Evolutionary conservation across 495 filamentous ascomycete genomes (phyloP).

Genomic region (Cenococcum geophilum): DNA sequence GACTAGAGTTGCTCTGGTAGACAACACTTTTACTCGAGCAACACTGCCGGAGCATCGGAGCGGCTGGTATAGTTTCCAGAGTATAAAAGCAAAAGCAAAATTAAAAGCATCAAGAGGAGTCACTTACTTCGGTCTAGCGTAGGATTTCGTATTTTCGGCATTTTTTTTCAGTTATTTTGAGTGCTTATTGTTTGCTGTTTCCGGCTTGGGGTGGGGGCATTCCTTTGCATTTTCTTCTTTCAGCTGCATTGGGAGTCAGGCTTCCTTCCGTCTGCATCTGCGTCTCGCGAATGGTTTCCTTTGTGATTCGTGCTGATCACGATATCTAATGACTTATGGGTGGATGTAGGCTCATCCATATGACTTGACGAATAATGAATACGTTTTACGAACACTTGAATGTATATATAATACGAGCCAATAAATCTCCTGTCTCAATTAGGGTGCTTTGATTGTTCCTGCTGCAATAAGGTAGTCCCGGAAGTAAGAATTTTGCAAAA

Average conservation of each 20-base stretch:
- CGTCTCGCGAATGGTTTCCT: neutral
- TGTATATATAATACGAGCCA: constrained; percentile 2
- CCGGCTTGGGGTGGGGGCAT: too few relatives aligned
- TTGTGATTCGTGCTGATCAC: neutral
- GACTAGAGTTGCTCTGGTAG: constrained; percentile 8
- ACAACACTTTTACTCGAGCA: neutral
- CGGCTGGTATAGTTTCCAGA: neutral
- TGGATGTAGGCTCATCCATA: constrained; percentile 2
- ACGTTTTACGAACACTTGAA: neutral
- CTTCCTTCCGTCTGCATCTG: too few relatives aligned
- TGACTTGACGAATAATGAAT: constrained; percentile 1
- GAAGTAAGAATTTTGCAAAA: too few relatives aligned
- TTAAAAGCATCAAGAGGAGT: too few relatives aligned
- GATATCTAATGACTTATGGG: neutral
- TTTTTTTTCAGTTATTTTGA: too few relatives aligned
- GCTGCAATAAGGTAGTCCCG: too few relatives aligned
- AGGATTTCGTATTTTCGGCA: too few relatives aligned
- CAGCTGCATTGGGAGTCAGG: too few relatives aligned
- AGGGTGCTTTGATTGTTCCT: neutral
- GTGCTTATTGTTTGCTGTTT: too few relatives aligned
- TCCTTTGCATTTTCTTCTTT: too few relatives aligned
- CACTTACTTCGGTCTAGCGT: too few relatives aligned
- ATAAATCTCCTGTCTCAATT: neutral
- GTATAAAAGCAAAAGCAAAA: too few relatives aligned
- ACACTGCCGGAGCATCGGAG: neutral